Evolutionary conservation across 2,329 filamentous ascomycete genomes (phyloP), one percentile per base, ranked within the genome.

Genomic region (Colletotrichum gloeosporioides): DNA sequence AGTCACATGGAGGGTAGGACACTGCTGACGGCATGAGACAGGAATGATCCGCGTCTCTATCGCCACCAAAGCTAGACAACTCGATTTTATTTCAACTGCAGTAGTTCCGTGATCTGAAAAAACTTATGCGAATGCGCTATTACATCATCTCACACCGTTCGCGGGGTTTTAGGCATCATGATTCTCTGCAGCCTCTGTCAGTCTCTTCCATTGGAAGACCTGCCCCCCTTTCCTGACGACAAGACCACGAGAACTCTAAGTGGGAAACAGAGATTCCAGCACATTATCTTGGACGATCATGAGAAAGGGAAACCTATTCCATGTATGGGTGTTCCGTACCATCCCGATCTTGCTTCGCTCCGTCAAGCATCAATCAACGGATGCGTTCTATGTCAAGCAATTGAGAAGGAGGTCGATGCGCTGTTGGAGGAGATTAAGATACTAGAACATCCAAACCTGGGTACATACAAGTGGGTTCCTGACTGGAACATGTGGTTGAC

Each of bases 401-500:
- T 75, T 8, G 69, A 61, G 22, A 67, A 62, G 25, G 73, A 75
- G 25, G 68, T 39, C 5, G 53, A 63, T 31, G 69, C 36, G 9
- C 36, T 75, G 8, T 32, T 72, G 12, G 55, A 68, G 18, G 69
- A 75, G 31, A 67, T 75, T 22, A 64, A 73, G 25, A 67, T 67
- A 16, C 27, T n/a, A 7, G 29, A 25, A 5, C 29, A 62, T 22
- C 22, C 34, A 8, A 44, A 63, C 3, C 5, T 61, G 3, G 16
- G 62, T 3, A 8, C 15, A 3, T 31, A 32, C 25, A 53, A n/a
- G 13, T 55, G 29, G 15, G 22, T 61, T 22, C 73, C 73, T 27
- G 44, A 34, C 25, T 75, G 73, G 73, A 62, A 72, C 31, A 75
- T 75, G 68, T 75, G 73, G 73, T 10, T 72, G 36, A 67, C 68